phyloP scores from a whole-genome alignment of 176 grass and related monocot genomes.

The Pontederia paniculata region DNA sequence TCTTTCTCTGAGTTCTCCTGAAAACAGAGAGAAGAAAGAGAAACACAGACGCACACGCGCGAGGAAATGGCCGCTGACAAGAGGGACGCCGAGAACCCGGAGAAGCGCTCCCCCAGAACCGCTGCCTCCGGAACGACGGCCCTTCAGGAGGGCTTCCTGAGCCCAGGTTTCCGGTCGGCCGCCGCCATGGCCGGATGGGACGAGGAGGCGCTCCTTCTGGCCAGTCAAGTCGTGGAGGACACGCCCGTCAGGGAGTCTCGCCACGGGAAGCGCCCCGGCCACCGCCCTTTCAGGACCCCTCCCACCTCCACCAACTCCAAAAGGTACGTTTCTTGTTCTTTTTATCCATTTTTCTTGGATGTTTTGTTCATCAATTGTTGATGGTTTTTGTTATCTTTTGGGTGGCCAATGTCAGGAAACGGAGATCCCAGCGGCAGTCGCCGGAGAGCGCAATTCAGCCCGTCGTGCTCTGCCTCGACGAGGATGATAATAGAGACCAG shows the following conservation, averaged over 20 bases:
- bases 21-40: no score
- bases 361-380: background rate
- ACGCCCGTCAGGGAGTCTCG: conserved; percentile 82
- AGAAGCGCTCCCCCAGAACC: conserved; percentile 14
- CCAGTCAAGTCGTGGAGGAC: conserved; percentile 79
- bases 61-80: background rate
- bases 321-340: background rate
- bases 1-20: no score
- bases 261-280: conserved; percentile 45
- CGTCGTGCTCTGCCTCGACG: conserved; percentile 49
- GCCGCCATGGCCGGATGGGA: conserved; percentile 82
- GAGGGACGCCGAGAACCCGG: background rate
- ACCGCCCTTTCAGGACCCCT: conserved; percentile 14
- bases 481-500: conserved; percentile 30
- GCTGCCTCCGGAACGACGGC: background rate
- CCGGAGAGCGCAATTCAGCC: conserved; percentile 25
- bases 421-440: conserved; percentile 41
- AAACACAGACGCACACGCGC: no score
- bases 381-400: background rate
- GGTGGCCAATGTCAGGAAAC: conserved; percentile 28
- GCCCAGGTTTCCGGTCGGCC: conserved; percentile 71
- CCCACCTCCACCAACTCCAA: conserved; percentile 40
- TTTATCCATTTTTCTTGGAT: background rate
- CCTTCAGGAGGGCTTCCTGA: conserved; percentile 42
- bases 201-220: conserved; percentile 74